phyloP scores from a whole-genome alignment of 2,329 filamentous ascomycete genomes.

The Penicillium sp. region DNA sequence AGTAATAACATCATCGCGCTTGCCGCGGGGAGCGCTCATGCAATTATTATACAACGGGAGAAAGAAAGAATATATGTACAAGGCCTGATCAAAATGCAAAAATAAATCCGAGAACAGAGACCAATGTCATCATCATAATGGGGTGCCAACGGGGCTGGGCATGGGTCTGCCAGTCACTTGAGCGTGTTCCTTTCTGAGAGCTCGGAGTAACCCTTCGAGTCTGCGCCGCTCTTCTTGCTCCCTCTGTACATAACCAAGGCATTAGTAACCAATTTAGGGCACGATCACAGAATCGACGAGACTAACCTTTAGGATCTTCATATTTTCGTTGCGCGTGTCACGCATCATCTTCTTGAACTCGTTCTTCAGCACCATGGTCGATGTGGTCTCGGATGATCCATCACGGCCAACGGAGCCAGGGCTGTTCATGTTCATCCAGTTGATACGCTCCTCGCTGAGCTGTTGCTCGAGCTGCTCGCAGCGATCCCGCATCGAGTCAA shows the following conservation, averaged over 20 bases:
- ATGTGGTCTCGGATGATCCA: conserved; percentile 58
- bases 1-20: conserved; percentile 19
- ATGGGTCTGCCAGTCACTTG: conserved; percentile 34
- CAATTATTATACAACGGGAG: conserved; percentile 23
- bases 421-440: conserved; percentile 63
- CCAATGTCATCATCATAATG: conserved; percentile 36
- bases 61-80: conserved; percentile 25
- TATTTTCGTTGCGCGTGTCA: conserved; percentile 66
- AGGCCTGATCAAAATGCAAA: conserved; percentile 13
- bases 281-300: not conserved
- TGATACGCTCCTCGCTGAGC: conserved; percentile 67
- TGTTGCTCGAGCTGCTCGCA: conserved; percentile 65
- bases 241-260: conserved; percentile 47
- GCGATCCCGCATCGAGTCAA: conserved; percentile 65
- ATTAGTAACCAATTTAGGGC: conserved; percentile 16
- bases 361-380: conserved; percentile 68
- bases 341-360: conserved; percentile 83
- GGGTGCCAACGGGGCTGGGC: conserved; percentile 35
- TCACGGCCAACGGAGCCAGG: conserved; percentile 46
- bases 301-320: conserved; percentile 66
- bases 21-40: conserved; percentile 19
- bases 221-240: conserved; percentile 71
- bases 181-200: conserved; percentile 45
- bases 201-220: conserved; percentile 64
- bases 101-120: conserved; percentile 15